These are phyloP conservation scores for Neofusicoccum laricinum DNA, from an alignment of 2,329 filamentous ascomycete species.

Conservation along the genomic window DNA sequence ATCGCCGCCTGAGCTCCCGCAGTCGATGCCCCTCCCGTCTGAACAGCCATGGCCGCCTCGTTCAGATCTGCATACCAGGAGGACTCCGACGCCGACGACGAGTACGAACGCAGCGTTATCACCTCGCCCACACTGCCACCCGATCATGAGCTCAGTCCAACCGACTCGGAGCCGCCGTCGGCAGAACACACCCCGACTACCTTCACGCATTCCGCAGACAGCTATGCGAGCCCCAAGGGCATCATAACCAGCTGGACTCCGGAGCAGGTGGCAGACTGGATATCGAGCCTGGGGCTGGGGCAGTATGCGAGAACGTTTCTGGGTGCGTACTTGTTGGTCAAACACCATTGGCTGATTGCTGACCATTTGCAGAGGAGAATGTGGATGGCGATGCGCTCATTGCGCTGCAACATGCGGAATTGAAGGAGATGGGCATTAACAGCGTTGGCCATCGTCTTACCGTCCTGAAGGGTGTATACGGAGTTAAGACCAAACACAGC, in stretches of 20 bases:
- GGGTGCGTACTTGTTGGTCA: slow-evolving; percentile 56
- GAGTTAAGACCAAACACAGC: slow-evolving; percentile 91
- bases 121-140: slow-evolving; percentile 63
- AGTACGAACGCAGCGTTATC: slow-evolving; percentile 73
- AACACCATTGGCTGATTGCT: slow-evolving; percentile 5
- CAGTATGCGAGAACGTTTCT: slow-evolving; percentile 83
- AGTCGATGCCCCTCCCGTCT: slow-evolving; percentile 14
- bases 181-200: slow-evolving; percentile 77
- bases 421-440: slow-evolving; percentile 90
- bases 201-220: slow-evolving; percentile 64
- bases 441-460: slow-evolving; percentile 94
- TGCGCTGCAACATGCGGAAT: slow-evolving; percentile 83
- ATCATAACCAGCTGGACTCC: slow-evolving; percentile 77
- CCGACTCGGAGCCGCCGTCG: slow-evolving; percentile 69
- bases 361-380: slow-evolving; percentile 69
- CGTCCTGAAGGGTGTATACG: slow-evolving; percentile 93
- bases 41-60: slow-evolving; percentile 19
- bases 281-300: slow-evolving; percentile 72
- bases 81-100: slow-evolving; percentile 76
- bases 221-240: slow-evolving; percentile 67
- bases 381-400: slow-evolving; percentile 90
- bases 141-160: slow-evolving; percentile 67
- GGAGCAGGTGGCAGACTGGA: slow-evolving; percentile 87
- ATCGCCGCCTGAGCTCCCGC: slow-evolving; percentile 9
- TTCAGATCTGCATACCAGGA: slow-evolving; percentile 63